These are phyloP conservation scores for Citrus reticulata DNA, from an alignment of 345 rosid species.

Conservation along the genomic window DNA sequence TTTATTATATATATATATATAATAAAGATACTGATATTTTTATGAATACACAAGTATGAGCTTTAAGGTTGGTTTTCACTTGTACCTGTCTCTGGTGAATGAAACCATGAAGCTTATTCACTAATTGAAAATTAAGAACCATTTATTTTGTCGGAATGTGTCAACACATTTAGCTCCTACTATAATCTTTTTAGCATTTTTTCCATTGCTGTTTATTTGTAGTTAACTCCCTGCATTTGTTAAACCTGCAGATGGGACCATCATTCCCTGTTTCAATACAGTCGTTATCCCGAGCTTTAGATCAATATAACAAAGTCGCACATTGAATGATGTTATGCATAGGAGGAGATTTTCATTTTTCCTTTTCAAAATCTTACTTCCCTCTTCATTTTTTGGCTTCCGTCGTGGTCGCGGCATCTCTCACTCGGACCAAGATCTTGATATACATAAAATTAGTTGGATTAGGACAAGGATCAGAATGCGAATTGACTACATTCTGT, in stretches of 20 bases:
- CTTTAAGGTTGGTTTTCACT: background rate
- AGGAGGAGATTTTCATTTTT: background rate
- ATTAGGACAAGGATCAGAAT: background rate
- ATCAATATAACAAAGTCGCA: slow-evolving; percentile 54
- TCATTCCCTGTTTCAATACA: slow-evolving; percentile 82
- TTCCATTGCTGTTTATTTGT: background rate
- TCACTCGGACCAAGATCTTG: background rate
- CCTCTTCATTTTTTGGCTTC: background rate
- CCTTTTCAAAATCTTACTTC: background rate
- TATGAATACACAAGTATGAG: background rate
- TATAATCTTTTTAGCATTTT: background rate
- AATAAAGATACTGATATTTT: background rate
- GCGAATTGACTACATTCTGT: background rate
- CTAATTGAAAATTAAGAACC: background rate
- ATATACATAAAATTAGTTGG: background rate
- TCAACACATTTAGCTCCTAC: background rate
- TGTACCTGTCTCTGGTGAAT: background rate
- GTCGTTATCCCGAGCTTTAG: slow-evolving; percentile 92
- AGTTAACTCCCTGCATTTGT: background rate
- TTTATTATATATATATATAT: background rate
- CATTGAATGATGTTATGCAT: slow-evolving; percentile 27
- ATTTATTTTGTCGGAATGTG: background rate
- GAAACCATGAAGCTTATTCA: background rate
- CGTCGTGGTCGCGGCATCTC: background rate
- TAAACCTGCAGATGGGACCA: slow-evolving; percentile 76